Base-by-base conservation (phyloP, 2,329 filamentous ascomycete genomes). In the Thermothelomyces thermophilus region DNA sequence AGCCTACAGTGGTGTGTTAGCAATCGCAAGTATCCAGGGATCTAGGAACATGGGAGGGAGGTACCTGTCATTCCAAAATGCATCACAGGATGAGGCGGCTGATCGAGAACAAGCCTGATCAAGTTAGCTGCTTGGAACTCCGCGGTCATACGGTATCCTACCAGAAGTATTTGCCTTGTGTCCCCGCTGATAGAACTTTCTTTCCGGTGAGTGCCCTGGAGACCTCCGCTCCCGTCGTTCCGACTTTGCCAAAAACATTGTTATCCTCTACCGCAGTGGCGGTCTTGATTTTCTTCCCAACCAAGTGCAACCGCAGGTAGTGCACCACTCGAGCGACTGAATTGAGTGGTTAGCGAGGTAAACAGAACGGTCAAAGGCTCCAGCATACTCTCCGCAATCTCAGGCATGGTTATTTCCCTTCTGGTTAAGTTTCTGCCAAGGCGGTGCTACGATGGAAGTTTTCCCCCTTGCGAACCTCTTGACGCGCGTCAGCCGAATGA, bases 151-250 rank as follows among this genome's bases (percentile, higher is more conserved):
- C 14, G 37, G 19, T 14, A 13, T 54, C 68, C 52, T 59, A 79
- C 82, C 93, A 98, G 66, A 98, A 97, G 64, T 97, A 97, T 76
- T 97, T 98, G 9, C 93, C 93, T 65, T 96, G 93, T 52, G 86
- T 89, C 3, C 86, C 87, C 3, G 86, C 87, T 47, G 73, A 75
- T 8, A 80, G 52, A 3, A 48, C 50, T 62, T 82, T 88, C 62
- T 86, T 91, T 4, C 88, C 89, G 3, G 76, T 76, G 62, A 96
- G 73, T 1, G 85, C 82, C 48, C 80, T 76, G 59, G 87, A 74
- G 55, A 98, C 90, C 26, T 84, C 85, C 0, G 79, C 67, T 0
- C 84, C 87, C 16, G 79, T 87, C 0, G 87, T 94, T 26, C 90
- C 90, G 17, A 83, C 90, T 68, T 97, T 96, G 59, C 90, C 90